Evolutionary conservation across 2,329 filamentous ascomycete species (phyloP).

Genomic region (Tolypocladium inflatum): DNA sequence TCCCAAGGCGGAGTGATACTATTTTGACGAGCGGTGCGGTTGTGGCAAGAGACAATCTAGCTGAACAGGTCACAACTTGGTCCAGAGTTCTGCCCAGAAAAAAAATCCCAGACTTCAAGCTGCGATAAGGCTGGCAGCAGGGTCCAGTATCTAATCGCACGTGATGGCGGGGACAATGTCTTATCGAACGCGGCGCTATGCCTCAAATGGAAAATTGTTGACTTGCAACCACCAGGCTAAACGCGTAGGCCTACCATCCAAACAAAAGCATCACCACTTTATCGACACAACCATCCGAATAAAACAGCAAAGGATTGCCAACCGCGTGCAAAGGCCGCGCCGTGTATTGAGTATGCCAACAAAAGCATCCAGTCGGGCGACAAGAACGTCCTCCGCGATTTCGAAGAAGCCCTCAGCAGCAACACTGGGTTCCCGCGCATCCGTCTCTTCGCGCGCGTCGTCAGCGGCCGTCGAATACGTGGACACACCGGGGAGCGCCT

Average conservation of each 20-base stretch:
- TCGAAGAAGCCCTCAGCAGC: slow-evolving; percentile 29
- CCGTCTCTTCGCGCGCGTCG: slow-evolving; percentile 37
- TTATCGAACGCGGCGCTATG: slow-evolving; percentile 11
- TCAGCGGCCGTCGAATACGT: slow-evolving; percentile 62
- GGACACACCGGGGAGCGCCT: slow-evolving; percentile 59
- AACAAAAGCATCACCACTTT: slow-evolving; percentile 13
- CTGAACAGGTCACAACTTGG: neutral
- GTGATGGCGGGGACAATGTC: slow-evolving; percentile 15
- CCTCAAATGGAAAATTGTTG: slow-evolving; percentile 23
- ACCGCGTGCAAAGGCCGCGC: neutral
- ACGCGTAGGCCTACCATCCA: slow-evolving; percentile 16
- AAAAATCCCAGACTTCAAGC: slow-evolving; percentile 12
- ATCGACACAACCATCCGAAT: neutral
- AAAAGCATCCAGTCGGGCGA: slow-evolving; percentile 35
- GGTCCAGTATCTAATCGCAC: slow-evolving; percentile 18
- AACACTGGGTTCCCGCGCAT: slow-evolving; percentile 29
- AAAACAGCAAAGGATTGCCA: neutral
- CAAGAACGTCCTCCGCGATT: slow-evolving; percentile 32
- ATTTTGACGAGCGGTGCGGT: neutral
- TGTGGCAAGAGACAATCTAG: neutral
- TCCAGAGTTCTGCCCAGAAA: slow-evolving; percentile 7
- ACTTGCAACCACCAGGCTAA: slow-evolving; percentile 12
- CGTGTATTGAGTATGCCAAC: slow-evolving; percentile 33
- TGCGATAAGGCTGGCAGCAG: neutral
- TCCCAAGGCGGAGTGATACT: neutral